A percentile compares a stretch with the other conserved stretches of the same genome.
Evolutionary conservation across 441 rosid genomes (phyloP).

Genomic region (Capsella rubella): DNA sequence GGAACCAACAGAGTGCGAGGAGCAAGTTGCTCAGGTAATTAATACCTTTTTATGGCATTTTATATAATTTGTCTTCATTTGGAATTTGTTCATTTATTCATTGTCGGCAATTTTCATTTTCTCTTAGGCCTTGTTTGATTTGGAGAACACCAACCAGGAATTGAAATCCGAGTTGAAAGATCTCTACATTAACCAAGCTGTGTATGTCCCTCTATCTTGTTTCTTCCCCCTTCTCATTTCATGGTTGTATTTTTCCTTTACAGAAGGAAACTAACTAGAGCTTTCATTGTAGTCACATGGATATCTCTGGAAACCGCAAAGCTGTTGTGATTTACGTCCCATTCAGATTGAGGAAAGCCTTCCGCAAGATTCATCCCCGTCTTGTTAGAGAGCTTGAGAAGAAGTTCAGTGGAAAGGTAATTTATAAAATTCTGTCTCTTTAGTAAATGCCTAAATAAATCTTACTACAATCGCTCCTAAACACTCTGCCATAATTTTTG

Average conservation of each 20-base stretch:
- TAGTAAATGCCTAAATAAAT: neutral
- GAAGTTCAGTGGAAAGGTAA: slow-evolving; percentile 88
- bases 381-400: slow-evolving; percentile 91
- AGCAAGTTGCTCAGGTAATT: slow-evolving; percentile 75
- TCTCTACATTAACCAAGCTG: slow-evolving; percentile 78
- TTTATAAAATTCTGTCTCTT: neutral
- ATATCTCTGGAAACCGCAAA: slow-evolving; percentile 79
- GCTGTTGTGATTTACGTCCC: slow-evolving; percentile 88
- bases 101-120: neutral
- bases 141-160: slow-evolving; percentile 85
- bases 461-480: neutral
- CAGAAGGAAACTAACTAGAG: neutral
- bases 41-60: neutral
- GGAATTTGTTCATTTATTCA: neutral
- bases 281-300: slow-evolving; percentile 62
- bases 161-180: slow-evolving; percentile 85
- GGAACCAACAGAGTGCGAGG: slow-evolving; percentile 78
- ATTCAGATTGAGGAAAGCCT: slow-evolving; percentile 84
- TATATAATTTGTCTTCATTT: neutral
- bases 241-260: neutral
- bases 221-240: neutral
- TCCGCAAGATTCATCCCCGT: slow-evolving; percentile 83
- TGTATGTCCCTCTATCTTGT: slow-evolving; percentile 48
- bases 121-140: slow-evolving; percentile 77
- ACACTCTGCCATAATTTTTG: neutral